A percentile compares a stretch with the other conserved stretches of the same genome.
Evolutionary conservation across 2,329 filamentous ascomycete genomes (phyloP).

Genomic region (Xylaria sp.): DNA sequence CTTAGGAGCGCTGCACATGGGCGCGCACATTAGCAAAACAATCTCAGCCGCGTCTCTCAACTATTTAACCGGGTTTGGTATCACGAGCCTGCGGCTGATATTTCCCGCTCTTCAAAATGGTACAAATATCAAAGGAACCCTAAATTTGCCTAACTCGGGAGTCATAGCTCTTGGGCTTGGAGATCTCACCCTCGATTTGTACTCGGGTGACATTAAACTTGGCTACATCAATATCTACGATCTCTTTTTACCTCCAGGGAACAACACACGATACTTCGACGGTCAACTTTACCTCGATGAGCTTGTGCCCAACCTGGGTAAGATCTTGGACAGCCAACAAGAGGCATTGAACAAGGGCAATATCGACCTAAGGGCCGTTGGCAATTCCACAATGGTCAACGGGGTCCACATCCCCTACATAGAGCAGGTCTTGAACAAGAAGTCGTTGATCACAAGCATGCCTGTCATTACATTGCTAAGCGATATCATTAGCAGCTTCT

Average conservation of each 20-base stretch:
- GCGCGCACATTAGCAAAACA: constrained; percentile 55
- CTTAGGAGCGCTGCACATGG: constrained; percentile 55
- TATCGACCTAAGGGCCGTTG: constrained; percentile 55
- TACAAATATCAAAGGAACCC: constrained; percentile 56
- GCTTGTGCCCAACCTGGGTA: constrained; percentile 56
- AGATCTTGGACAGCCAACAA: constrained; percentile 54
- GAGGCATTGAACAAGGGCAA: constrained; percentile 53
- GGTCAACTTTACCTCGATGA: constrained; percentile 56
- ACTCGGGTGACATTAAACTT: constrained; percentile 54
- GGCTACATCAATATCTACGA: constrained; percentile 55
- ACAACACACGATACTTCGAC: constrained; percentile 56
- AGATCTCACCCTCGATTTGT: constrained; percentile 59
- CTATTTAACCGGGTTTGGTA: constrained; percentile 54
- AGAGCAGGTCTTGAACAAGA: constrained; percentile 57
- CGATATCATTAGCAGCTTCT: constrained; percentile 54
- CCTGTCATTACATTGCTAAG: constrained; percentile 55
- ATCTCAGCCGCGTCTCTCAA: constrained; percentile 55
- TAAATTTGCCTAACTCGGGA: constrained; percentile 59
- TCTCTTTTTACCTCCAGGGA: constrained; percentile 55
- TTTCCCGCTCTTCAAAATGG: constrained; percentile 53
- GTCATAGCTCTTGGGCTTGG: constrained; percentile 58
- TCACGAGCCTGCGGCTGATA: constrained; percentile 52
- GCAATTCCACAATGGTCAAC: constrained; percentile 56
- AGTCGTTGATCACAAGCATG: constrained; percentile 51
- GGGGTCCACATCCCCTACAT: constrained; percentile 58